Conservation (phyloP, 371 early-diverging fungal species). For the Mucor irregularis region DNA sequence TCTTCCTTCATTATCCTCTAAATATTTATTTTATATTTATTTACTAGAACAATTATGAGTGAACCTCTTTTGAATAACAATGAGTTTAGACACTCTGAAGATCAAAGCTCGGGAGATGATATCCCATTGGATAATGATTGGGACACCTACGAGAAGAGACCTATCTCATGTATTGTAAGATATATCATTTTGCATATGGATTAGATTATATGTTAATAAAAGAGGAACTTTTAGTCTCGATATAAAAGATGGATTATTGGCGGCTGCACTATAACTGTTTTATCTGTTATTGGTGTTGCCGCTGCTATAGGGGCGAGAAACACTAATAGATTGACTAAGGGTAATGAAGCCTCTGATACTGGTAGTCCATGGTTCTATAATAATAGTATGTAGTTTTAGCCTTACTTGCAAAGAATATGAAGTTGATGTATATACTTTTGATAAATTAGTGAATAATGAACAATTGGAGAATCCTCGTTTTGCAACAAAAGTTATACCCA, state of each 20-base stretch:
- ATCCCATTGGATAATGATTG: constrained; percentile 12
- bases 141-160: constrained; percentile 12
- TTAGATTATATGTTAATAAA: background rate
- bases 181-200: background rate
- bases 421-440: background rate
- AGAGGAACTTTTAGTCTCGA: background rate
- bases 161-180: constrained; percentile 9
- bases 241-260: constrained; percentile 13
- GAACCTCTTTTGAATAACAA: constrained; percentile 16
- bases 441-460: background rate
- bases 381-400: background rate
- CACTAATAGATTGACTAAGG: background rate
- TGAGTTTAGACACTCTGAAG: background rate
- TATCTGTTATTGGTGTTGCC: constrained; percentile 10
- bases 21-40: background rate
- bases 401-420: too few relatives aligned
- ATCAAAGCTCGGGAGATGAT: constrained; percentile 9
- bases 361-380: background rate
- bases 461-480: background rate
- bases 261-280: constrained; percentile 2
- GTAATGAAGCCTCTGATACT: background rate
- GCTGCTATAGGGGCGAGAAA: background rate
- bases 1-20: background rate
- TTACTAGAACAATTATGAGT: constrained; percentile 4
- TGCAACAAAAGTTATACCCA: background rate